A percentile compares a stretch with the other conserved stretches of the same genome.
phyloP scores from a whole-genome alignment of 2,329 filamentous ascomycete species.

The Sporothrix protearum region DNA sequence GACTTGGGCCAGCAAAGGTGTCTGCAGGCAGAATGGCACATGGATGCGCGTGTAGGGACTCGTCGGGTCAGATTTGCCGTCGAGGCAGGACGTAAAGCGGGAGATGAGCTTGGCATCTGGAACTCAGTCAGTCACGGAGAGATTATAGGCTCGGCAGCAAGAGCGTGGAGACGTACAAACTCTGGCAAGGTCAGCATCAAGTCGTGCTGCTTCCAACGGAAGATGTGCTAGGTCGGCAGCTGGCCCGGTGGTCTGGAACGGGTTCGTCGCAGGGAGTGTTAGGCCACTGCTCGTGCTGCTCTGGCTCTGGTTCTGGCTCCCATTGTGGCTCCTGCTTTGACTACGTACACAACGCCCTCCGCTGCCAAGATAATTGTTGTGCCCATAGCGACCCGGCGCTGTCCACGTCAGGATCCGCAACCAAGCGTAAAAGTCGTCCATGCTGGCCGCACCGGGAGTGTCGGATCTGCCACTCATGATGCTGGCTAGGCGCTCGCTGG shows the following conservation, averaged over 20 bases:
- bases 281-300: constrained; percentile 3
- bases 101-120: constrained; percentile 48
- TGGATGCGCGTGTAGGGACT: constrained; percentile 48
- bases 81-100: constrained; percentile 50
- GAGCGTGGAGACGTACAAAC: constrained; percentile 41
- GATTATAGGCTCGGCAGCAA: background rate
- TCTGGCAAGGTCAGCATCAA: constrained; percentile 48
- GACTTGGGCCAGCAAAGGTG: constrained; percentile 48
- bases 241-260: constrained; percentile 29
- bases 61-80: constrained; percentile 44
- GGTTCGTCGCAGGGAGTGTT: background rate
- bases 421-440: constrained; percentile 25
- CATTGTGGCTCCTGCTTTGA: background rate
- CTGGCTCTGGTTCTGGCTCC: background rate
- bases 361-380: background rate
- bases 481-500: constrained; percentile 23
- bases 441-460: background rate
- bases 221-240: constrained; percentile 40
- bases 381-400: constrained; percentile 15
- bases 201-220: constrained; percentile 42
- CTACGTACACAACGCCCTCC: background rate
- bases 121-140: background rate
- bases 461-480: background rate
- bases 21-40: constrained; percentile 47
- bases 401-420: constrained; percentile 29